Conservation (phyloP, 768 basidiomycete species). For the Boletus tylopilopsis region DNA sequence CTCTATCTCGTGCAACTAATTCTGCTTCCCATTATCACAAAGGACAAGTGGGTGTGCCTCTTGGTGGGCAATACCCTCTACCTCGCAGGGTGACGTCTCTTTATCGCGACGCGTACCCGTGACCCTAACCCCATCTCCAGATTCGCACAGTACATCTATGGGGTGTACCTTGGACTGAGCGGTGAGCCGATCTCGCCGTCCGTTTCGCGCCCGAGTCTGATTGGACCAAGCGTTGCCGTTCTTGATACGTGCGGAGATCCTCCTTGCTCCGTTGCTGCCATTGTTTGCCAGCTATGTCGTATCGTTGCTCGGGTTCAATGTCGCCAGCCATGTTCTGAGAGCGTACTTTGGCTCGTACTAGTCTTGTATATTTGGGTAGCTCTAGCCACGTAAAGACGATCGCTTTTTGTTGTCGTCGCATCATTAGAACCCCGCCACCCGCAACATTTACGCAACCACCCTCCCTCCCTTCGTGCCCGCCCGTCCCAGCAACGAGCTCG, state of each 20-base stretch:
- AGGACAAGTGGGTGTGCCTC: constrained; percentile 90
- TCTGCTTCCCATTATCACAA: constrained; percentile 76
- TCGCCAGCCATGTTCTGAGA: constrained; percentile 75
- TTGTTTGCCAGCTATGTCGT: constrained; percentile 83
- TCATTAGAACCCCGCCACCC: constrained; percentile 30
- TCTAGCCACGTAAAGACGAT: constrained; percentile 9
- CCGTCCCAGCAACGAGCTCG: constrained; percentile 4
- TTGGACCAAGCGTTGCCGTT: constrained; percentile 82
- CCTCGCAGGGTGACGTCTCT: constrained; percentile 65
- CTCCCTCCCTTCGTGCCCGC: constrained; percentile 1
- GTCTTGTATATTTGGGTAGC: neutral
- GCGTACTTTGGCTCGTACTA: constrained; percentile 67
- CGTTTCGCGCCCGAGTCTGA: neutral
- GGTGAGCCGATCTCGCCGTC: constrained; percentile 40
- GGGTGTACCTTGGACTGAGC: constrained; percentile 82
- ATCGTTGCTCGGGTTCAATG: constrained; percentile 87
- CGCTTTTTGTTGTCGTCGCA: constrained; percentile 2
- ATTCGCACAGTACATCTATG: constrained; percentile 88
- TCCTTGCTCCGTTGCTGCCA: constrained; percentile 88
- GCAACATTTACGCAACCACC: constrained; percentile 12
- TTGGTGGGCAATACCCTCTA: constrained; percentile 80
- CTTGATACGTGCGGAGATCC: constrained; percentile 81
- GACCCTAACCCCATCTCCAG: constrained; percentile 35
- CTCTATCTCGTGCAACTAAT: constrained; percentile 88
- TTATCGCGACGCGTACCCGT: neutral